phyloP scores from a whole-genome alignment of 2,329 filamentous ascomycete genomes.

The Hyphodiscus sp. region DNA sequence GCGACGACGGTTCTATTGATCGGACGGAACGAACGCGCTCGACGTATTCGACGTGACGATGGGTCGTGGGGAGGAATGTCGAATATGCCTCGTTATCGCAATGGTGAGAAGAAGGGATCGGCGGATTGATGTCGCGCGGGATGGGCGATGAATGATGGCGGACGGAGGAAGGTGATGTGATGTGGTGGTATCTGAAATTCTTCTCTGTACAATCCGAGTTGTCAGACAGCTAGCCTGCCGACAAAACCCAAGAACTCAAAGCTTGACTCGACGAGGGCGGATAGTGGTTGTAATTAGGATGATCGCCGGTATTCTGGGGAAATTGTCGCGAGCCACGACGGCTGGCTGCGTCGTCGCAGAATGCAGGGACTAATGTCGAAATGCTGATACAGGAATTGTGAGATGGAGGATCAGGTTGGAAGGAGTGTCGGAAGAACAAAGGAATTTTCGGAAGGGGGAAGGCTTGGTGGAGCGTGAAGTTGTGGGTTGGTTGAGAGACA shows the following conservation, averaged over 20 bases:
- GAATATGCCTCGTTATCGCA: not conserved
- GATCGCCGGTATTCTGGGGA: not conserved
- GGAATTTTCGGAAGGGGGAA: not conserved
- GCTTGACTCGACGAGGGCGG: not conserved
- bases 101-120: not conserved
- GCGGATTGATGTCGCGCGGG: not conserved
- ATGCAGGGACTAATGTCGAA: not conserved
- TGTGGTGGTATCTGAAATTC: not conserved
- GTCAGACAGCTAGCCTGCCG: constrained; percentile 2
- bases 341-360: not conserved
- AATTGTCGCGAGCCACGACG: not conserved
- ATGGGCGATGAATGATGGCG: not conserved
- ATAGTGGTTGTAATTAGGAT: not conserved
- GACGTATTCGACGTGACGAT: not conserved
- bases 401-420: not conserved
- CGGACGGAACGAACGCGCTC: not conserved
- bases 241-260: not conserved
- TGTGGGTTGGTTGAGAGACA: not conserved
- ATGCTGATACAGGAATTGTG: not conserved
- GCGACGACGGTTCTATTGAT: constrained; percentile 7
- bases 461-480: not conserved
- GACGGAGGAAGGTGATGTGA: not conserved
- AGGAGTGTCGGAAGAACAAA: not conserved
- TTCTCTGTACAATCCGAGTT: constrained; percentile 6
- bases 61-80: not conserved